These are phyloP conservation scores for Scedosporium boydii DNA, from an alignment of 2,329 filamentous ascomycete species.

Conservation along the genomic window DNA sequence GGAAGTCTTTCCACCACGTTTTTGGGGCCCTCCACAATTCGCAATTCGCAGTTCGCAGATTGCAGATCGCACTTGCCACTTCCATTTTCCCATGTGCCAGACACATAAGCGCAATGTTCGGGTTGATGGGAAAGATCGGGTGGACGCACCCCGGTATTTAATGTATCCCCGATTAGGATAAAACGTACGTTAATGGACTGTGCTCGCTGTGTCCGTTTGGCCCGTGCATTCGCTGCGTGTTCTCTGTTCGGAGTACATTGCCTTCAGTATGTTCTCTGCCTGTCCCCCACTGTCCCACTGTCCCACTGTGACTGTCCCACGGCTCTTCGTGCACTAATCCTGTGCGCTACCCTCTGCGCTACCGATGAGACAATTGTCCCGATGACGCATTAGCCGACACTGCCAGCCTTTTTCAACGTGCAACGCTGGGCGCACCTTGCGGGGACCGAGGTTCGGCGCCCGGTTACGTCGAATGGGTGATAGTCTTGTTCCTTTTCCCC, in stretches of 20 bases:
- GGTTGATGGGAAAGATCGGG: neutral
- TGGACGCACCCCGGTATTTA: neutral
- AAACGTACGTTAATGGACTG: neutral
- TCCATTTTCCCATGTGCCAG: neutral
- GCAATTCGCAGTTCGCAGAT: neutral
- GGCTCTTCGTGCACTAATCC: too few relatives aligned
- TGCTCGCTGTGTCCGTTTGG: too few relatives aligned
- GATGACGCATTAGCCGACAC: conserved; percentile 1
- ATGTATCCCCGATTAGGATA: neutral
- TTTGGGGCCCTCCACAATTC: neutral
- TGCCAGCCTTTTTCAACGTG: neutral
- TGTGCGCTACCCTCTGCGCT: too few relatives aligned
- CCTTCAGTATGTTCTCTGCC: too few relatives aligned
- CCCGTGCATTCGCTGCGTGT: too few relatives aligned
- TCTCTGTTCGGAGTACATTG: too few relatives aligned
- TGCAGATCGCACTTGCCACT: too few relatives aligned
- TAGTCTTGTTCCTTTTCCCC: neutral
- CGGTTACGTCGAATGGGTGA: neutral
- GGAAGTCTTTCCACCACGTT: neutral
- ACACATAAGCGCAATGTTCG: neutral
- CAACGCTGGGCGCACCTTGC: neutral
- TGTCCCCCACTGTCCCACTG: too few relatives aligned
- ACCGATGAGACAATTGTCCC: neutral
- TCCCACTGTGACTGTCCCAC: too few relatives aligned
- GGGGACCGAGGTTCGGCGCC: conserved; percentile 2